Evolutionary conservation across 768 basidiomycete genomes (phyloP).

Genomic region (Phanerodontia chrysosporium): DNA sequence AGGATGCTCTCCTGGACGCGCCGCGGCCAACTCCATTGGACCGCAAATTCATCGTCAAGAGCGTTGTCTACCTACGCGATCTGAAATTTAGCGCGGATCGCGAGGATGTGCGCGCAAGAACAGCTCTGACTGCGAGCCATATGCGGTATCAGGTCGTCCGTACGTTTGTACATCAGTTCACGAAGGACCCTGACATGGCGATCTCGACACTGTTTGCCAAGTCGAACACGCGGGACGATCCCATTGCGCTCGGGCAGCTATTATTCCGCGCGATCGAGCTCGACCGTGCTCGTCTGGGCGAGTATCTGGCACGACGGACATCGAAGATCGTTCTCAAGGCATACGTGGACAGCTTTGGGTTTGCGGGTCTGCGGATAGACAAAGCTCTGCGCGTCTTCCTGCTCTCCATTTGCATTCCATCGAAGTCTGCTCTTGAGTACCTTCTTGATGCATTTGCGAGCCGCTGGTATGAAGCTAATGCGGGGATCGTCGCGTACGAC

Average conservation of each 20-base stretch:
- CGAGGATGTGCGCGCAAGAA: constrained; percentile 50
- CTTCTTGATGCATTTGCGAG: constrained; percentile 81
- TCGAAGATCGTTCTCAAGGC: constrained; percentile 75
- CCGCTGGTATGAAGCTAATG: constrained; percentile 90
- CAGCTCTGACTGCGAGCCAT: constrained; percentile 30
- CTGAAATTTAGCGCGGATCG: constrained; percentile 69
- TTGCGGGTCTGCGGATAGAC: constrained; percentile 79
- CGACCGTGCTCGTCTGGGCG: constrained; percentile 77
- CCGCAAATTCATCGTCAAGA: constrained; percentile 84
- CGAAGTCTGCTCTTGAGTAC: constrained; percentile 53
- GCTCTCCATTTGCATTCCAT: constrained; percentile 69
- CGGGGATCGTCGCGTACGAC: constrained; percentile 71
- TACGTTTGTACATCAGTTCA: constrained; percentile 75
- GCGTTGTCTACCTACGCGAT: constrained; percentile 73
- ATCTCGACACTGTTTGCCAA: constrained; percentile 66
- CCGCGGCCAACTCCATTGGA: constrained; percentile 57
- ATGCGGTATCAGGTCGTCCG: constrained; percentile 60
- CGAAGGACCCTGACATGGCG: constrained; percentile 75
- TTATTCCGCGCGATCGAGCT: constrained; percentile 82
- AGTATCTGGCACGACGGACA: constrained; percentile 72
- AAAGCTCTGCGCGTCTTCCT: constrained; percentile 87
- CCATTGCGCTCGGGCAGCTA: constrained; percentile 69
- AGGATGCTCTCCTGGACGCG: constrained; percentile 56
- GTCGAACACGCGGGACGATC: constrained; percentile 57
- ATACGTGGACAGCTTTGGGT: constrained; percentile 86